Evolutionary conservation across 805 yeast genomes (phyloP).

Genomic region (Candida sonorensis): DNA sequence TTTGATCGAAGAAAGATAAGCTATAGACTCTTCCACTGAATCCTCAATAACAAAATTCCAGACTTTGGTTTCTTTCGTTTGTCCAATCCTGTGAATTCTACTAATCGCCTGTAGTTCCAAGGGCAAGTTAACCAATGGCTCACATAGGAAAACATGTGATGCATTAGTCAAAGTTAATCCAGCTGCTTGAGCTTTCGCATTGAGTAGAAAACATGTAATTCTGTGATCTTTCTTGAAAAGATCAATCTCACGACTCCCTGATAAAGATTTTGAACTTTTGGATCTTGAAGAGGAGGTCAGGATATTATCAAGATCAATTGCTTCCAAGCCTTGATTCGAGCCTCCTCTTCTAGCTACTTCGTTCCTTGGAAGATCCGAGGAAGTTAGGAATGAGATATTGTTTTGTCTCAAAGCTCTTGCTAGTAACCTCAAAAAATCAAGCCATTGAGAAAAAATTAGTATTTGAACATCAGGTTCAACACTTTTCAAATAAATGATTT

Average conservation of each 20-base stretch:
- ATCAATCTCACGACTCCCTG: constrained; percentile 36
- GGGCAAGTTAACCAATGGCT: constrained; percentile 84
- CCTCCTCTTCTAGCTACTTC: not conserved
- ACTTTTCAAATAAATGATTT: constrained; percentile 54
- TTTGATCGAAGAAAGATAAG: constrained; percentile 57
- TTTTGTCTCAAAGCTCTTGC: constrained; percentile 59
- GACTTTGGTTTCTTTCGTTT: constrained; percentile 69
- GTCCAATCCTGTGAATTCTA: constrained; percentile 90
- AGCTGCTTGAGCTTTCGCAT: constrained; percentile 82
- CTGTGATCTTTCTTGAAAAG: constrained; percentile 51
- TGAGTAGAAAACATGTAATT: constrained; percentile 79
- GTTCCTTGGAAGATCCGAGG: constrained; percentile 25
- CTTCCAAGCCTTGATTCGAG: constrained; percentile 4
- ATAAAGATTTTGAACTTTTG: not conserved
- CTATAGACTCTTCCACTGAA: constrained; percentile 85
- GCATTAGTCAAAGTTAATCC: constrained; percentile 92
- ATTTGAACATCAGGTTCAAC: constrained; percentile 65
- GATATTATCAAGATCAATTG: no score
- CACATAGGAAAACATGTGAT: constrained; percentile 85
- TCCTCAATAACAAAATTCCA: constrained; percentile 86
- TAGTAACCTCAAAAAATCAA: constrained; percentile 59
- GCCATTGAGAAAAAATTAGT: constrained; percentile 87
- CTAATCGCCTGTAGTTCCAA: constrained; percentile 89
- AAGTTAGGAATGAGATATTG: constrained; percentile 50
- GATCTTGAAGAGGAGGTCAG: no score